Evolutionary conservation across 495 filamentous ascomycete species (phyloP), one percentile per base, ranked within the genome.

Genomic region (Delitschia confertaspora): DNA sequence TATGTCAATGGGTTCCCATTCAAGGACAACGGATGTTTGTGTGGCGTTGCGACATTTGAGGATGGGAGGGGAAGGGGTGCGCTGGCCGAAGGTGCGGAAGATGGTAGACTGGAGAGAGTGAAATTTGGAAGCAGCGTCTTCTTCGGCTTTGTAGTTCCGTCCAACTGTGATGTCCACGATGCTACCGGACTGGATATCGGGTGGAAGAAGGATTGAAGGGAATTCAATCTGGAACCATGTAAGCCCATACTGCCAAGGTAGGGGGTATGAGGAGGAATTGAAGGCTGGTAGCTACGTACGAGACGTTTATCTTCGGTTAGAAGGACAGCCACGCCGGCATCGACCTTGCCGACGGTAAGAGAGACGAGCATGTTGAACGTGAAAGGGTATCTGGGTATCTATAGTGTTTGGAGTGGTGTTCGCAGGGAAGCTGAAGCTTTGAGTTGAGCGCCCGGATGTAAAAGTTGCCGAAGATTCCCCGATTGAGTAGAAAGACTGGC

Each of bases 91-190:
- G 49, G 84, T 81, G 42, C 71, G 69, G 61, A 80, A 82, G 68
- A 99, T 95, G 45, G 78, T 74, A 58, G 85, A 76, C 68, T 99
- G 91, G 25, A 99, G 84, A 13, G 75, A 60, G 35, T 78, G 65
- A 73, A 99, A 99, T 26, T 75, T 67, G 37, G 75, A 66, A 47
- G 83, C 74, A 38, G 86, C 76, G 47, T 74, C 70, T 38, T 71
- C 49, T 69, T 99, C 91, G 26, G 88, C 83, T 37, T 66, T 60
- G 41, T 76, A 68, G 65, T 99, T 99, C 61, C 89, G 87, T 39
- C 85, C 69, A 58, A 96, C 91, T 43, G 84, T 88, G 64, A 99
- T 95, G 62, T 99, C 93, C 61, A 99, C 93, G 57, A 96, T 96
- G 58, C 82, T 88, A 55, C 91, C 91, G 17, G 85, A 93, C 44